Base-by-base conservation (phyloP, 2,329 filamentous ascomycete species). In the Gyromitra esculenta region DNA sequence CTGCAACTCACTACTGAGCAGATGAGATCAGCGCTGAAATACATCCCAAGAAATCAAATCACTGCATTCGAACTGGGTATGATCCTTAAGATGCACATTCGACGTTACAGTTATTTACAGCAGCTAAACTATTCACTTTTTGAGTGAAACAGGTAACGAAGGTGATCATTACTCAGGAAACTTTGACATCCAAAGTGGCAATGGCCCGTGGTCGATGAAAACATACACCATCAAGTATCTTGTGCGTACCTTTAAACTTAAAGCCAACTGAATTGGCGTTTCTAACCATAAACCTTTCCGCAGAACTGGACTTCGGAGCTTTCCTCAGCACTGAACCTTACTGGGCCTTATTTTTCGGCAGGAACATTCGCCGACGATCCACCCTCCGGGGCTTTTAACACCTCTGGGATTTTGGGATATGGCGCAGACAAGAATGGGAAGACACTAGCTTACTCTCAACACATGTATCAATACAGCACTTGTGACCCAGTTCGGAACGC, bases 391-490 rank as follows among this genome's bases (percentile, higher is more conserved):
- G 7, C 7, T 5, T 76, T 76, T 43, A 50, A 65, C 39, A 57
- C 63, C 45, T 54, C 41, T 18, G 59, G 43, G 1, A 73, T 73
- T 7, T 52, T 73, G 1, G 35, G 52, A 4, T 54, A 37, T 5
- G 69, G 39, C 15, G 74, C 63, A 2, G 43, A 48, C 5, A 39
- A 21, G 3, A 76, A 73, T 1, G 69, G 69, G 5, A 39, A 62
- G 15, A 76, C 69, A 9, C 5, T 67, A 5, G 62, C 52, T 0
- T 76, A 76, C 45, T 76, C 69, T 2, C 60, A 54, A 13, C 60
- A 73, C 35, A 73, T 73, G 52, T 67, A 73, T 5, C 59, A 71
- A 37, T 76, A 71, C 59, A 71, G 66, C 21, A 65, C 73, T 2
- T 72, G 67, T 39, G 68, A 72, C 18, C 73, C 73, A 31, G 25